Base-by-base conservation (phyloP, 352 stramenopile genomes). In the Globisporangium cystogenes region DNA sequence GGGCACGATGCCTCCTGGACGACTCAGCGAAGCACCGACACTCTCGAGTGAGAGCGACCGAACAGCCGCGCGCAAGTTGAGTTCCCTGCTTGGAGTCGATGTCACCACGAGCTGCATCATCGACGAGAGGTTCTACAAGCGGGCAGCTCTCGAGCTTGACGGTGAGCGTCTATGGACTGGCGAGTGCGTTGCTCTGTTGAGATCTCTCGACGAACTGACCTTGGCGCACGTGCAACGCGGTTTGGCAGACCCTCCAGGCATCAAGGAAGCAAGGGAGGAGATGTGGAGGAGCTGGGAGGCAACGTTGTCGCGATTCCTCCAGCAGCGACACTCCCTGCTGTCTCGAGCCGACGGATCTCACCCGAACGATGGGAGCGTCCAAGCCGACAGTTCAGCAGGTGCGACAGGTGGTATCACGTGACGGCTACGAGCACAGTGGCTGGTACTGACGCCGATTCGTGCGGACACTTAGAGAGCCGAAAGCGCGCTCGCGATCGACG, bases 81-180 rank as follows among this genome's bases (percentile, higher is more conserved):
- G 45, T 35, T 24, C 33, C 14, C 53, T 67, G 27, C 24, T 83
- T 11, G 70, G 70, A 18, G 37, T 81, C 12, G 70, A 83, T 45
- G 53, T 79, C 31, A 59, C 58, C 26, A 55, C 57, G 49, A 83
- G 70, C 48, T 73, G 53, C 31, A 65, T 83, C 40, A 60, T 81
- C 47, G 70, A 69, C 27, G 52, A 67, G 5, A 24, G 55, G 21
- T 75, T 79, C 35, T 76, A 76, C 52, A 56, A 52, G 3, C 23
- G 53, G 2, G 45, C 20, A 33, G 36, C 29, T 21, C 55, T 55
- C 18, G 27, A 23, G 4, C 39, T 18, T 16, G 31, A 63, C 10
- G 27, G 24, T 31, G 26, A 12, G 44, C 41, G 2, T 33, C 10
- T 15, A 11, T 14, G 27, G 11, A 2, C 12, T 11, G n/a, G 8